These are phyloP conservation scores for Onygenales sp. DNA, from an alignment of 2,329 filamentous ascomycete genomes.

Conservation along the genomic window DNA sequence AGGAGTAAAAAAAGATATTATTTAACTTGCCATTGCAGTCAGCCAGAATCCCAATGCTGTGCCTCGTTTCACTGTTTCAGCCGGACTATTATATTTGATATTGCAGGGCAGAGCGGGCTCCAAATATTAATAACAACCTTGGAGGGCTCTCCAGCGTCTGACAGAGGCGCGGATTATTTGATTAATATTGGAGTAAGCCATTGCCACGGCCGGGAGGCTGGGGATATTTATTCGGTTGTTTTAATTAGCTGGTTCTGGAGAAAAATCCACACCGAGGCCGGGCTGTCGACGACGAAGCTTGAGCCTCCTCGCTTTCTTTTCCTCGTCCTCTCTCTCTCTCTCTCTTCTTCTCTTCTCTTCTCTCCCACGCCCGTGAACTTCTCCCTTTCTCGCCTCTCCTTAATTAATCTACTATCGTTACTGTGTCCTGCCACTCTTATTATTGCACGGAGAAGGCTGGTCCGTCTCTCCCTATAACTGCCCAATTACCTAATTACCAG, in stretches of 20 bases:
- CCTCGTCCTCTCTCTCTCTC: neutral
- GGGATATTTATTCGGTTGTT: too few relatives aligned
- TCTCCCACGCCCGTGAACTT: neutral
- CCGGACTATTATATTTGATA: neutral
- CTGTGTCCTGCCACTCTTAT: neutral
- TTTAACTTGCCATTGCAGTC: too few relatives aligned
- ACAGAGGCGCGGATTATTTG: neutral
- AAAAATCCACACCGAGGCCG: neutral
- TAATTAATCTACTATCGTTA: neutral
- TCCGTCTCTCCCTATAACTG: conserved; percentile 1
- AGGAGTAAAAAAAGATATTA: neutral
- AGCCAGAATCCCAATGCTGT: neutral
- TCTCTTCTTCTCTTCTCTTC: neutral
- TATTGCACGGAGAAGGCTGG: conserved; percentile 2
- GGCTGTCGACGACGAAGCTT: neutral
- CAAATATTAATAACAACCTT: neutral
- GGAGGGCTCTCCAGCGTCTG: neutral
- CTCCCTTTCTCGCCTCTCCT: neutral
- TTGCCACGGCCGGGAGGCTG: too few relatives aligned
- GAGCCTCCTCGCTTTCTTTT: neutral
- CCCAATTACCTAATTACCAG: neutral
- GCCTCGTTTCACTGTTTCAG: neutral
- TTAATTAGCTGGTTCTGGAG: too few relatives aligned
- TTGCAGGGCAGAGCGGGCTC: neutral
- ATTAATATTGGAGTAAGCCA: too few relatives aligned